Conservation (phyloP, 768 basidiomycete genomes). For the Ephemerocybe angulata region DNA sequence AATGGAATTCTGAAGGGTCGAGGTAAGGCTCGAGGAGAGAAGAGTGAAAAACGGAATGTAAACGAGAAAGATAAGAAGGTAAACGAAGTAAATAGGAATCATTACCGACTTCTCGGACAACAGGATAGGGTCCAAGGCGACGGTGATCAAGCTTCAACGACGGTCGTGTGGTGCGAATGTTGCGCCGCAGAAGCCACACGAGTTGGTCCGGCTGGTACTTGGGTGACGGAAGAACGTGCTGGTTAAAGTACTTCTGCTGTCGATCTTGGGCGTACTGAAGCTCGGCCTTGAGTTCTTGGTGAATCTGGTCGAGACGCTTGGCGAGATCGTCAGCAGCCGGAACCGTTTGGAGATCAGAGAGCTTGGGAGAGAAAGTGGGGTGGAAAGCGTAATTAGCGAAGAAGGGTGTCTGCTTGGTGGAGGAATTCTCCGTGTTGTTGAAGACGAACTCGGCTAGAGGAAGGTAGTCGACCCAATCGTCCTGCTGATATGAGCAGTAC, state of each 20-base stretch:
- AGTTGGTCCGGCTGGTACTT: constrained; percentile 27
- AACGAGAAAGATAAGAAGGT: constrained; percentile 11
- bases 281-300: constrained; percentile 30
- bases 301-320: constrained; percentile 24
- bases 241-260: constrained; percentile 27
- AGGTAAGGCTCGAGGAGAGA: constrained; percentile 20
- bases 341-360: constrained; percentile 25
- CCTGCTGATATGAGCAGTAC: constrained; percentile 36
- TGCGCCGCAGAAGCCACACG: constrained; percentile 35
- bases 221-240: constrained; percentile 21
- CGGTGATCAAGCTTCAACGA: constrained; percentile 36
- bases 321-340: constrained; percentile 30
- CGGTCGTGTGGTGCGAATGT: constrained; percentile 39
- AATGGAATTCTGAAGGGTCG: constrained; percentile 31
- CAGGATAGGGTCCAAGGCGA: constrained; percentile 15
- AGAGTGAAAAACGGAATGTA: constrained; percentile 33
- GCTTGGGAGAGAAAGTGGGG: constrained; percentile 25
- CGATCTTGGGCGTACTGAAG: constrained; percentile 25
- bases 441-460: constrained; percentile 39
- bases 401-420: constrained; percentile 35
- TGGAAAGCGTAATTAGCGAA: constrained; percentile 32
- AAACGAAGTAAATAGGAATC: constrained; percentile 3
- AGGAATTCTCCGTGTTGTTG: constrained; percentile 33
- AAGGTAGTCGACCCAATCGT: constrained; percentile 39
- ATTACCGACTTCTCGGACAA: background rate